Evolutionary conservation across 2,329 filamentous ascomycete species (phyloP).

Genomic region (Trichoderma atrobrunneum): DNA sequence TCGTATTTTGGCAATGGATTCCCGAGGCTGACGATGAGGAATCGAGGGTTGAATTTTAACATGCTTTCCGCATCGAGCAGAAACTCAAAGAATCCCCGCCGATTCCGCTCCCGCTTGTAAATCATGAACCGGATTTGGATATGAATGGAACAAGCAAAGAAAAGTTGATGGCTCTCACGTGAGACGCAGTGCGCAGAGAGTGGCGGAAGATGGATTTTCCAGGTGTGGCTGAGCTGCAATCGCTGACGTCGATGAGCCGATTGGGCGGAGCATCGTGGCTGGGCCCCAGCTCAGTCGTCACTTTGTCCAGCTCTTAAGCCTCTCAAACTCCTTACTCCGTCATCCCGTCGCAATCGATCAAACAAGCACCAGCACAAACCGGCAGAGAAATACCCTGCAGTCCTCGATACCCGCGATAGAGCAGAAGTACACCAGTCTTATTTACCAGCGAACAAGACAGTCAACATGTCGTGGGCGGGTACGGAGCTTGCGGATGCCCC

Average conservation of each 20-base stretch:
- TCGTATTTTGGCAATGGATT: slow-evolving; percentile 74
- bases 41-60: slow-evolving; percentile 42
- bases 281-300: slow-evolving; percentile 27
- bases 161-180: slow-evolving; percentile 31
- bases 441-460: slow-evolving; percentile 23
- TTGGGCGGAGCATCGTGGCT: slow-evolving; percentile 34
- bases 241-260: slow-evolving; percentile 29
- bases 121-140: background rate
- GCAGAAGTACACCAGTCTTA: background rate
- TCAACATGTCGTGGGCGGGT: slow-evolving; percentile 71
- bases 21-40: slow-evolving; percentile 83
- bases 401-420: background rate
- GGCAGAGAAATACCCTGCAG: background rate
- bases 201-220: slow-evolving; percentile 10
- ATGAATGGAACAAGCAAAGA: background rate
- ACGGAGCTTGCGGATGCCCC: slow-evolving; percentile 29
- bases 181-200: slow-evolving; percentile 9
- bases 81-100: slow-evolving; percentile 1
- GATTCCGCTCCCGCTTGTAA: slow-evolving; percentile 4
- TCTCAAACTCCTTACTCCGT: slow-evolving; percentile 22
- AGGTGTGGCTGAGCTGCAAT: slow-evolving; percentile 20
- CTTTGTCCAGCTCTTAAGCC: slow-evolving; percentile 17
- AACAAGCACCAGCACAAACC: slow-evolving; percentile 20
- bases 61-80: slow-evolving; percentile 27
- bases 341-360: slow-evolving; percentile 26